Evolutionary conservation across 768 basidiomycete species (phyloP).

Genomic region (Trametopsis cervina): DNA sequence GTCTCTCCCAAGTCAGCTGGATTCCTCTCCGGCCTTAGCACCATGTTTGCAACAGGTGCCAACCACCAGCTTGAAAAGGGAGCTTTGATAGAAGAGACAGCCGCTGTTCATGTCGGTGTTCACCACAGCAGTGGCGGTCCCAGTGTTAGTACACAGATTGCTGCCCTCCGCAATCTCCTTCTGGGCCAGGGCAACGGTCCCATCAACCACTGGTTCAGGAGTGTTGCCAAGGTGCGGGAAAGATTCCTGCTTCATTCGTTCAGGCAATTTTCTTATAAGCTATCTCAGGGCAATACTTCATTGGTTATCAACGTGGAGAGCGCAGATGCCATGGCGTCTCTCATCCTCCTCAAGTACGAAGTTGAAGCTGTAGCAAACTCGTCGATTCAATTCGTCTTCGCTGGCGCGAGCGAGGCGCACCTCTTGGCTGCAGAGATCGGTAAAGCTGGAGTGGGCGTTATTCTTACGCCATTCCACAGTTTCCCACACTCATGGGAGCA

Average conservation of each 20-base stretch:
- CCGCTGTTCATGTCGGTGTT: conserved; percentile 62
- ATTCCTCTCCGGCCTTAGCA: conserved; percentile 57
- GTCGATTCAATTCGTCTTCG: conserved; percentile 41
- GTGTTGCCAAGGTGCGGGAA: conserved; percentile 37
- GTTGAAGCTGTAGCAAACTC: conserved; percentile 38
- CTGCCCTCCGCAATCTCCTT: conserved; percentile 47
- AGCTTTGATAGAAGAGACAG: conserved; percentile 59
- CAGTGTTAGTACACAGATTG: conserved; percentile 66
- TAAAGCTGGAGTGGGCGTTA: conserved; percentile 59
- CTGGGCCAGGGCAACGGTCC: conserved; percentile 32
- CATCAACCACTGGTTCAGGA: conserved; percentile 33
- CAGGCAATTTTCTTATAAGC: neutral
- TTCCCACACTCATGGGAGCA: conserved; percentile 71
- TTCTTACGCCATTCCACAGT: conserved; percentile 58
- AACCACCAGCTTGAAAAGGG: conserved; percentile 48
- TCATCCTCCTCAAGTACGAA: conserved; percentile 60
- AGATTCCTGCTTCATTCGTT: neutral
- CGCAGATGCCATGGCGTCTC: conserved; percentile 62
- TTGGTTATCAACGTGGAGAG: conserved; percentile 57
- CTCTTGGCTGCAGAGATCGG: conserved; percentile 69
- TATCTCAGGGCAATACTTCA: conserved; percentile 42
- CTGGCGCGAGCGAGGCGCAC: conserved; percentile 61
- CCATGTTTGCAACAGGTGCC: conserved; percentile 54
- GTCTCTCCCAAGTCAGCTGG: conserved; percentile 49
- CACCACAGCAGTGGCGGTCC: conserved; percentile 33